A percentile compares a stretch with the other conserved stretches of the same genome.
Conservation (phyloP, 2,329 filamentous ascomycete species). For the Zopfia rhizophila region DNA sequence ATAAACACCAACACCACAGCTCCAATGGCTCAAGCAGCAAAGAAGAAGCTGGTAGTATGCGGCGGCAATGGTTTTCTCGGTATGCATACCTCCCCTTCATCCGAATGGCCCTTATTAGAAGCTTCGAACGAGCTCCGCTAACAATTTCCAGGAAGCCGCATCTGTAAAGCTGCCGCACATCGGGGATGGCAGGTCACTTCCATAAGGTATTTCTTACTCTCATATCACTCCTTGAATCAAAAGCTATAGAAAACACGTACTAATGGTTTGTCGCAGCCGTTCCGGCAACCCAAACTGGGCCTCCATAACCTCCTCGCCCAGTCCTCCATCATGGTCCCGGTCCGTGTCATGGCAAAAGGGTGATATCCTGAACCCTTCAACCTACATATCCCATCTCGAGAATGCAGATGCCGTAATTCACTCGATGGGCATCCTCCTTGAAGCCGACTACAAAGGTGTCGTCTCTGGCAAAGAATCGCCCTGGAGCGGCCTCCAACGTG, state of each 20-base stretch:
- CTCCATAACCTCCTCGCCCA: slow-evolving; percentile 74
- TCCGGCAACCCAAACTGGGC: slow-evolving; percentile 91
- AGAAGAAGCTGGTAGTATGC: slow-evolving; percentile 87
- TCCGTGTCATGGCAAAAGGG: slow-evolving; percentile 88
- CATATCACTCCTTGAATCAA: slow-evolving; percentile 9
- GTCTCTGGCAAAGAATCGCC: slow-evolving; percentile 84
- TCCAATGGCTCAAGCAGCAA: slow-evolving; percentile 64
- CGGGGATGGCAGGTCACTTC: slow-evolving; percentile 93
- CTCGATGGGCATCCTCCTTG: slow-evolving; percentile 93
- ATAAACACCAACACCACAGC: slow-evolving; percentile 19
- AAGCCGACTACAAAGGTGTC: slow-evolving; percentile 97
- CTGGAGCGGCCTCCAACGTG: slow-evolving; percentile 79
- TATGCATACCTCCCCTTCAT: slow-evolving; percentile 41
- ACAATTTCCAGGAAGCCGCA: slow-evolving; percentile 68
- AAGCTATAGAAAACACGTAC: too few relatives aligned
- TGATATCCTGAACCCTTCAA: slow-evolving; percentile 84
- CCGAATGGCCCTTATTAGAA: slow-evolving; percentile 7
- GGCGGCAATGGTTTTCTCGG: slow-evolving; percentile 95
- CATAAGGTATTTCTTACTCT: slow-evolving; percentile 73
- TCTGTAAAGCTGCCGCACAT: slow-evolving; percentile 88
- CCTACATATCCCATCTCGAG: slow-evolving; percentile 80
- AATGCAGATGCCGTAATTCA: slow-evolving; percentile 89
- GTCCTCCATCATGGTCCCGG: slow-evolving; percentile 81
- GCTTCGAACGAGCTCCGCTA: slow-evolving; percentile 17
- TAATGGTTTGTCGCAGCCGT: slow-evolving; percentile 66